Evolutionary conservation across 192 early-diverging fungal species (phyloP).

Genomic region (Piromyces finnis): DNA sequence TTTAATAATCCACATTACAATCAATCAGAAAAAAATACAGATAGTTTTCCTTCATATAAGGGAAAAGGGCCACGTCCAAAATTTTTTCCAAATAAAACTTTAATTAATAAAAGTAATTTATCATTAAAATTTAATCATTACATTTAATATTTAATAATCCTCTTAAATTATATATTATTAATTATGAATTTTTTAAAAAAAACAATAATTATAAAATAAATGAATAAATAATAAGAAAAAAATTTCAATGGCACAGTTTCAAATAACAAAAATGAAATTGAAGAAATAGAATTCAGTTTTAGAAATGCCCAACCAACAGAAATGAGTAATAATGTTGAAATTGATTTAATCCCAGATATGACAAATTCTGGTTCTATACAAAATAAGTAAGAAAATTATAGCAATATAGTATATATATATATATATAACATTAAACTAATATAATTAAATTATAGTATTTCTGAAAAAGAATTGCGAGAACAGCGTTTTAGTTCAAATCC

Average conservation of each 20-base stretch:
- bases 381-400: background rate
- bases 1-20: background rate
- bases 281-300: background rate
- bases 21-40: background rate
- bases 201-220: background rate
- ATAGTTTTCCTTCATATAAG: background rate
- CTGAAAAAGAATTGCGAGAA: background rate
- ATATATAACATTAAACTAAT: no score
- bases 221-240: background rate
- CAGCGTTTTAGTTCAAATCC: background rate
- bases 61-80: background rate
- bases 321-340: background rate
- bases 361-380: background rate
- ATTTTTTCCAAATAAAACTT: background rate
- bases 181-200: no score
- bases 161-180: no score
- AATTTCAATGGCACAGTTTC: background rate
- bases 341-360: background rate
- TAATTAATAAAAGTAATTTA: background rate
- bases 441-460: background rate
- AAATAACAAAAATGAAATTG: background rate
- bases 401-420: no score
- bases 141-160: no score
- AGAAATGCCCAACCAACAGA: background rate
- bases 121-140: background rate